Conservation (phyloP, 2,329 filamentous ascomycete species). For the Microcera coccophila region DNA sequence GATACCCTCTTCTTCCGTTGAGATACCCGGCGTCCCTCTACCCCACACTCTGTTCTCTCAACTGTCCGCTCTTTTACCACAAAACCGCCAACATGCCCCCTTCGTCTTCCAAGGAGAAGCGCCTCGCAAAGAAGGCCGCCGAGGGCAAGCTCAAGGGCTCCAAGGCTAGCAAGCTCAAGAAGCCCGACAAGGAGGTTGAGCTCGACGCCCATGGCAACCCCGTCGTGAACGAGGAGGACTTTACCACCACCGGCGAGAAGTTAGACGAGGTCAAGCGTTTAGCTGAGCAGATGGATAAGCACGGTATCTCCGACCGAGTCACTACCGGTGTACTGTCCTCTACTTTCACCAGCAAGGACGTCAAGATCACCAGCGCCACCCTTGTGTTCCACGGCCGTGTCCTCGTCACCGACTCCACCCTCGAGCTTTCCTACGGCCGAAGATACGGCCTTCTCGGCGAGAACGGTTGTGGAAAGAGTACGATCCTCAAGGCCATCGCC, state of each 20-base stretch:
- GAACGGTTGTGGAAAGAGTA: constrained; percentile 99
- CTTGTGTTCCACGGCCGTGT: constrained; percentile 98
- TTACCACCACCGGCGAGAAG: constrained; percentile 69
- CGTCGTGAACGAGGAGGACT: constrained; percentile 53
- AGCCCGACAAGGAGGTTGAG: constrained; percentile 65
- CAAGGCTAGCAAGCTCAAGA: constrained; percentile 62
- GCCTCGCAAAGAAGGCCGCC: constrained; percentile 66
- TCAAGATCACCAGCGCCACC: constrained; percentile 92
- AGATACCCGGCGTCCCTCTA: constrained; percentile 24
- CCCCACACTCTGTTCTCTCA: constrained; percentile 20
- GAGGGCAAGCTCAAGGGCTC: constrained; percentile 61
- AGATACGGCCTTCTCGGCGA: constrained; percentile 94
- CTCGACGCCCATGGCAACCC: constrained; percentile 61
- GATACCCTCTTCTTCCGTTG: constrained; percentile 13
- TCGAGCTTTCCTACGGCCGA: constrained; percentile 89
- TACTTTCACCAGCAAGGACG: constrained; percentile 78
- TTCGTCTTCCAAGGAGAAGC: constrained; percentile 67
- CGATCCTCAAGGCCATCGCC: constrained; percentile 91
- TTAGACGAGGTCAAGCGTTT: constrained; percentile 80
- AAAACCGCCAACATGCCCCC: constrained; percentile 52
- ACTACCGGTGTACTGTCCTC: constrained; percentile 95
- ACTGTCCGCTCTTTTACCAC: constrained; percentile 10
- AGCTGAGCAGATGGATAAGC: constrained; percentile 88
- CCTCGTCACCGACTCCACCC: constrained; percentile 85
- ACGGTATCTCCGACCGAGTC: constrained; percentile 94